phyloP scores from a whole-genome alignment of 306 rosid genomes.

The Malus sieversii region DNA sequence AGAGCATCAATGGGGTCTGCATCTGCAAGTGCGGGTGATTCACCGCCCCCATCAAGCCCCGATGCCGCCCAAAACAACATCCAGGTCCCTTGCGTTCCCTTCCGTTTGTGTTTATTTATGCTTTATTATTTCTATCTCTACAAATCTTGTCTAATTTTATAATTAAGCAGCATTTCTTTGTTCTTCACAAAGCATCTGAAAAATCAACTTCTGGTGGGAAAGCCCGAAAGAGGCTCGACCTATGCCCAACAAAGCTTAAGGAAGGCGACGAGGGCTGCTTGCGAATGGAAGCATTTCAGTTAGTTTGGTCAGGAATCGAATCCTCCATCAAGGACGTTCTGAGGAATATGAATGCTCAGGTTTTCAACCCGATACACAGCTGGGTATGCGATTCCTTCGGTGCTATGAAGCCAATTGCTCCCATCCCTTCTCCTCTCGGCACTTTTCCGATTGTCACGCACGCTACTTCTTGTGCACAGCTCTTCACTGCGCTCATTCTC shows the following conservation, averaged over 20 bases:
- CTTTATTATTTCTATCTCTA: not conserved
- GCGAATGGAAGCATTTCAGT: constrained; percentile 44
- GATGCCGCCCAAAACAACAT: constrained; percentile 14
- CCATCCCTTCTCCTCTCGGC: constrained; percentile 35
- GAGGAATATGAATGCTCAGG: constrained; percentile 48
- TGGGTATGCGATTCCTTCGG: constrained; percentile 65
- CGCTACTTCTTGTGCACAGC: constrained; percentile 27
- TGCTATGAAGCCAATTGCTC: constrained; percentile 35
- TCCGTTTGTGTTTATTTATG: too few relatives aligned
- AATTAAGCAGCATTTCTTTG: constrained; percentile 50
- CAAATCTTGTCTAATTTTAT: not conserved
- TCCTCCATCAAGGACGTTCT: constrained; percentile 63
- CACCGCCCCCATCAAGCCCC: constrained; percentile 2
- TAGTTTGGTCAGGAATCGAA: constrained; percentile 64
- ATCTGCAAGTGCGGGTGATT: constrained; percentile 1
- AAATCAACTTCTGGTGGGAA: constrained; percentile 2
- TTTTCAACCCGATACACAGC: constrained; percentile 46
- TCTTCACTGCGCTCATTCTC: constrained; percentile 62
- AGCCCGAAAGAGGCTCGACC: constrained; percentile 41
- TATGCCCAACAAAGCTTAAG: constrained; percentile 26
- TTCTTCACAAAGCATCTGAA: constrained; percentile 61
- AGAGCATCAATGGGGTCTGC: not conserved
- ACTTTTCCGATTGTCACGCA: constrained; percentile 57
- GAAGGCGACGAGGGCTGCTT: constrained; percentile 20
- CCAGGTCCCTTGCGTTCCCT: constrained; percentile 5